Percentiles rank a stretch among this genome's conserved stretches.
These are phyloP conservation scores for Vaccinium macrocarpon DNA, from an alignment of 148 eudicot species.

Conservation along the genomic window DNA sequence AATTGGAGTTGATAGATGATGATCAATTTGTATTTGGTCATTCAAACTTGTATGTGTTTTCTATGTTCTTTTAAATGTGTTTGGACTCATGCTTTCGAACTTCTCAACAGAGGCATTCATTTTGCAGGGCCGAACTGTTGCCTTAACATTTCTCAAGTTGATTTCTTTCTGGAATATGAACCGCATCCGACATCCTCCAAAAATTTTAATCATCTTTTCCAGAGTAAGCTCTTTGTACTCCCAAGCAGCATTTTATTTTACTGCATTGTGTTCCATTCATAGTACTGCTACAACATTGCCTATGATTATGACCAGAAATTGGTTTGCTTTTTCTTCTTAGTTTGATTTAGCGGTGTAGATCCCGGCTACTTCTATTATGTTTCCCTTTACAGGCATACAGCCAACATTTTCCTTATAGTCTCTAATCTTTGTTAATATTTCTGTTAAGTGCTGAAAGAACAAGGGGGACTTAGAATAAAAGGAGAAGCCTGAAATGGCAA, in stretches of 20 bases:
- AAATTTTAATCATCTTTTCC: constrained; percentile 89
- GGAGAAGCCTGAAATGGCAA: neutral
- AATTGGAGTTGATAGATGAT: neutral
- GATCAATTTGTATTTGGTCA: neutral
- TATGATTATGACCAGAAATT: neutral
- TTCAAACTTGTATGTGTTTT: neutral
- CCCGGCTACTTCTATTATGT: neutral
- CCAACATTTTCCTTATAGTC: neutral
- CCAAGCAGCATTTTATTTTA: constrained; percentile 11
- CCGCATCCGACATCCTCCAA: constrained; percentile 96
- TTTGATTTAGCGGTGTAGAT: neutral
- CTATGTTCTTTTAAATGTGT: neutral
- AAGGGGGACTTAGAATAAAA: neutral
- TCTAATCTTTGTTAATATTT: neutral
- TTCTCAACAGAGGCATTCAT: constrained; percentile 5
- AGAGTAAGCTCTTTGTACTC: constrained; percentile 55
- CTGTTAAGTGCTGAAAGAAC: neutral
- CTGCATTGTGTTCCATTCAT: neutral
- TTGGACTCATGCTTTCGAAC: neutral
- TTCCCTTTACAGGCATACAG: neutral
- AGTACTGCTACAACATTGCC: neutral
- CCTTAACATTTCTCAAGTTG: constrained; percentile 73
- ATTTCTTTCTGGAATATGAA: constrained; percentile 74
- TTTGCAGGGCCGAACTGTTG: constrained; percentile 90
- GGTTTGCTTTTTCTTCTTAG: neutral